Percentiles rank a stretch among this genome's conserved stretches.
These are phyloP conservation scores for Porogramme epimiltina DNA, from an alignment of 1,284 basidiomycete species.

Conservation along the genomic window DNA sequence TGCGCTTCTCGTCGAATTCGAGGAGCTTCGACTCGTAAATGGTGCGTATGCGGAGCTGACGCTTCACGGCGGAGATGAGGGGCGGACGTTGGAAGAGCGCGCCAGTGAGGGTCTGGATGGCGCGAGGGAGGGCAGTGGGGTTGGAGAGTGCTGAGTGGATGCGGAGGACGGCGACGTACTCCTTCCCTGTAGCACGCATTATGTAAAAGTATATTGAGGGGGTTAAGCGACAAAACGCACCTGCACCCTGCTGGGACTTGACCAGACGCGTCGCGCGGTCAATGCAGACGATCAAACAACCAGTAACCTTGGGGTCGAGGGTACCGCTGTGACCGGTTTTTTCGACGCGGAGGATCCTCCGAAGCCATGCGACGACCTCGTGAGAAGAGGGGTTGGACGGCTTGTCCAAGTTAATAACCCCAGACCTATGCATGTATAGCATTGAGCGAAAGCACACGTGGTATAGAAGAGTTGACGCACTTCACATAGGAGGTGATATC, in stretches of 20 bases:
- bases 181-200: conserved; percentile 71
- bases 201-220: neutral
- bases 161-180: conserved; percentile 96
- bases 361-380: conserved; percentile 99
- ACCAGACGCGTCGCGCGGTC: conserved; percentile 99
- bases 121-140: conserved; percentile 87
- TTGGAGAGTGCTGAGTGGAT: conserved; percentile 85
- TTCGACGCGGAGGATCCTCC: conserved; percentile 93
- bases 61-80: conserved; percentile 98
- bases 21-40: conserved; percentile 96
- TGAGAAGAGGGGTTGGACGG: conserved; percentile 99
- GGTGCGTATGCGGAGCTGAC: conserved; percentile 96
- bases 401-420: conserved; percentile 99
- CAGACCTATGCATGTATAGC: conserved; percentile 79
- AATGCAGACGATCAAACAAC: conserved; percentile 98
- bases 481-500: conserved; percentile 92
- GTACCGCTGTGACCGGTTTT: conserved; percentile 99
- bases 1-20: conserved; percentile 98
- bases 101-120: conserved; percentile 95
- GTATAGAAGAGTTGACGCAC: conserved; percentile 47
- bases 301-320: conserved; percentile 98
- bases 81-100: conserved; percentile 99
- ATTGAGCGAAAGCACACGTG: neutral
- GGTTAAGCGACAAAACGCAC: conserved; percentile 41
- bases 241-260: conserved; percentile 97